Base-by-base conservation (phyloP, 352 stramenopile species). In the Phytophthora brassicae region DNA sequence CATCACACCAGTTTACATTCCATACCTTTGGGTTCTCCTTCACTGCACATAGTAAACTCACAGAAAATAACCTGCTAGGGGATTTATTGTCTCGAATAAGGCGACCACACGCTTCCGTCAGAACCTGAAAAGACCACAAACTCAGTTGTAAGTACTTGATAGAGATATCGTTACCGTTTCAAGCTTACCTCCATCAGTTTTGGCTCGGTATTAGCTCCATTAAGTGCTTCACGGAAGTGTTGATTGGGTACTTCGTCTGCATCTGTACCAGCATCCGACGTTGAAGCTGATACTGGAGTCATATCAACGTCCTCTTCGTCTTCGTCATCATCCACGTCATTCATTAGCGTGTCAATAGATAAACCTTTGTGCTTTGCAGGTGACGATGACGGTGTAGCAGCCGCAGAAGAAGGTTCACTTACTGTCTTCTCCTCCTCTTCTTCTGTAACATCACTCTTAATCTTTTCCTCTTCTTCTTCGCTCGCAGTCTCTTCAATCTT, bases 341-440 rank as follows among this genome's bases (percentile, higher is more conserved):
- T 83, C 68, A 87, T 77, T 14, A 88, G 56, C 24, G 78, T 75
- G 36, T 85, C 70, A 60, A 89, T 84, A 8, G 79, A 84, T n/a
- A 88, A 68, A 48, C 70, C 63, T 41, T 80, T 86, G 14, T 66
- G 72, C 17, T 76, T 73, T 16, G 68, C 61, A 53, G 77, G 74
- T 5, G 77, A 84, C 12, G 72, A 74, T 0, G 58, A 66, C 3
- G 74, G 70, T 11, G 77, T 75, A 6, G 48, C 42, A 1, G 66
- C 42, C 2, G 51, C 64, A 11, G 68, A 81, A 29, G 54, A 61
- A 17, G 53, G 28, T 19, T 73, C 61, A 43, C 60, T 76, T 13
- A 51, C 59, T 16, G 39, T 47, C 48, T 66, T 60, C 19, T 67
- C 57, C 12, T 63, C 57, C 12, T 63, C 57, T 7, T 72, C 68